Evolutionary conservation across 2,329 filamentous ascomycete genomes (phyloP).

Genomic region (Neoarthrinium moseri): DNA sequence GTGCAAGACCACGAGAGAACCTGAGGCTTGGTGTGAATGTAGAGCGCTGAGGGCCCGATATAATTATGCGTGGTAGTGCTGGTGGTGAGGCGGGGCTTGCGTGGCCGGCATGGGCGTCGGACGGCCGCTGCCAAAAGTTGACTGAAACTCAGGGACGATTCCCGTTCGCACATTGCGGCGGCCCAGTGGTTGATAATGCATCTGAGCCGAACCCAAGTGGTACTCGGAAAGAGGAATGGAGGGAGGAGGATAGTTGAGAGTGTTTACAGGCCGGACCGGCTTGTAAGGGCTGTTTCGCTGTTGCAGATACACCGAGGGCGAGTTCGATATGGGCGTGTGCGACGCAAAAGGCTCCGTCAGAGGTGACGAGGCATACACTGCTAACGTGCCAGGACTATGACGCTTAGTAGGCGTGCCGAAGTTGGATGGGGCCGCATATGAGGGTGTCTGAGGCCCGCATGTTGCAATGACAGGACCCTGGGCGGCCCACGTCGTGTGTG

Average conservation of each 20-base stretch:
- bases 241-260: slow-evolving; percentile 84
- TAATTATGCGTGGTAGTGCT: not conserved
- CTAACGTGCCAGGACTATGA: slow-evolving; percentile 49
- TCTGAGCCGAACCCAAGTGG: slow-evolving; percentile 66
- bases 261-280: slow-evolving; percentile 85
- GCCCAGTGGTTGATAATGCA: slow-evolving; percentile 80
- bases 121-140: slow-evolving; percentile 18
- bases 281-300: slow-evolving; percentile 91
- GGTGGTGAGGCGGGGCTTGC: slow-evolving; percentile 1
- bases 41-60: not conserved
- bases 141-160: slow-evolving; percentile 63
- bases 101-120: slow-evolving; percentile 11
- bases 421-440: slow-evolving; percentile 26
- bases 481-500: slow-evolving; percentile 40
- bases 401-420: slow-evolving; percentile 54
- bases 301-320: slow-evolving; percentile 82
- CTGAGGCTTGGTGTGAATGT: not conserved
- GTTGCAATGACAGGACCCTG: slow-evolving; percentile 30
- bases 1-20: not conserved
- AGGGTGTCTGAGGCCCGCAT: slow-evolving; percentile 30
- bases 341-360: slow-evolving; percentile 61
- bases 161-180: slow-evolving; percentile 68
- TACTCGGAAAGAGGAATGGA: slow-evolving; percentile 76
- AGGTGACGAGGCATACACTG: slow-evolving; percentile 65
- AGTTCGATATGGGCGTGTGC: slow-evolving; percentile 70